Base-by-base conservation (phyloP, 805 yeast genomes). In the Kuraishia hungarica region DNA sequence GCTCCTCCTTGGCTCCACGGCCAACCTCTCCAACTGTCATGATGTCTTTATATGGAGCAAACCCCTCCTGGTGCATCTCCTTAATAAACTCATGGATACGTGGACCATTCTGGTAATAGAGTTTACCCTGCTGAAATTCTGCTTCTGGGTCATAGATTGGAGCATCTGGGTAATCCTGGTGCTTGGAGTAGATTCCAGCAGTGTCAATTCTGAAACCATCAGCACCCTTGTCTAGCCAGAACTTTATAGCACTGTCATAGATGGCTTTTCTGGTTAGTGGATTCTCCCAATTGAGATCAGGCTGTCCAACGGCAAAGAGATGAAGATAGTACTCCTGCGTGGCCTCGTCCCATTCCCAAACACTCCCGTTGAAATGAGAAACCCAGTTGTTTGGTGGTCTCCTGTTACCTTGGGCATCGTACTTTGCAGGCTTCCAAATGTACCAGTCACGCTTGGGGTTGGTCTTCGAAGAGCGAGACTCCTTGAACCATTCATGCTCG, bases 251-350 rank as follows among this genome's bases (percentile, higher is more conserved):
- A 23, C 71, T 64, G 47, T 77, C 69, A 66, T 78, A 78, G 54
- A 81, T 58, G 46, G 71, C 71, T 13, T 57, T 59, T n/a, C 72
- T 58, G 39, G 64, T 67, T 61, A 66, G 76, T 55, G 66, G 73
- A 61, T 74, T 80, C 60, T 81, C 85, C 87, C 86, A 82, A 67
- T 81, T 82, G 61, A 82, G 70, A 62, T 82, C 86, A 17, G 86
- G 86, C 67, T 82, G 86, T 29, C 75, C 63, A 52, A 66, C 67
- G 15, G 83, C 83, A 67, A 80, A 82, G 56, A 81, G 68, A 54
- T 74, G 76, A 59, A 82, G 67, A 66, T 81, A 82, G 69, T 80
- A 81, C 66, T 82, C 84, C 51, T 75, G 73, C 20, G 84, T 80
- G 2, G 48, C 35, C 58, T 78, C 83, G 64, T 82, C 85, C 64